Evolutionary conservation across 345 rosid genomes (phyloP), one percentile per base, ranked within the genome.

Genomic region (Pistacia atlantica): DNA sequence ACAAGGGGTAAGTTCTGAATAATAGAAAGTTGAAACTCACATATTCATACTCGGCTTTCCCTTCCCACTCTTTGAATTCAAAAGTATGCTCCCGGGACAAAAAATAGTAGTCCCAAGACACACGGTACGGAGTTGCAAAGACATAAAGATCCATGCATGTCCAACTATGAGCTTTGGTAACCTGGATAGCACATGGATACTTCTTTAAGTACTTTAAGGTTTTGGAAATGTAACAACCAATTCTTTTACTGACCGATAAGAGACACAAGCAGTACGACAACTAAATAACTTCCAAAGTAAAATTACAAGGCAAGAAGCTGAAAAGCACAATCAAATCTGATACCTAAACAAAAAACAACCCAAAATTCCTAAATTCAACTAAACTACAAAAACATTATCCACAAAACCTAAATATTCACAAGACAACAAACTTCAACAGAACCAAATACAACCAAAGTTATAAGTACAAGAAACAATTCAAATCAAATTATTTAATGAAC

Each of bases 111-210:
- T 96, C 98, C 99, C 99, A 96, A 2, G 99, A 92, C 28, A 92
- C 93, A 8, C 93, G 94, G 65, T 93, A 93, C 57, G 99, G 98
- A 77, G 99, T 92, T 37, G 93, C 99, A 82, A 95, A 95, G 52
- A 95, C 89, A 84, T 96, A 96, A 71, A 96, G 79, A 87, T 96
- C 99, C 97, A 93, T 89, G 68, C 99, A 96, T 0, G 99, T 92
- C 98, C 98, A 96, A 74, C 99, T 96, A 84, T 93, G 99, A 57
- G 98, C 89, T 45, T 91, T 82, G 65, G 76, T 84, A 16, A 88
- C 92, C 99, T 96, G 88, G 54, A 81, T n/a, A 69, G 76, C 60
- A 75, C 20, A 71, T 52, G 73, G 73, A 57, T 14, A 62, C 12
- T 35, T 73, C 75, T 54, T 64, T 57, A 45, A 72, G 62, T 57